Evolutionary conservation across 192 early-diverging fungal genomes (phyloP).

Genomic region (Coemansia sp.): DNA sequence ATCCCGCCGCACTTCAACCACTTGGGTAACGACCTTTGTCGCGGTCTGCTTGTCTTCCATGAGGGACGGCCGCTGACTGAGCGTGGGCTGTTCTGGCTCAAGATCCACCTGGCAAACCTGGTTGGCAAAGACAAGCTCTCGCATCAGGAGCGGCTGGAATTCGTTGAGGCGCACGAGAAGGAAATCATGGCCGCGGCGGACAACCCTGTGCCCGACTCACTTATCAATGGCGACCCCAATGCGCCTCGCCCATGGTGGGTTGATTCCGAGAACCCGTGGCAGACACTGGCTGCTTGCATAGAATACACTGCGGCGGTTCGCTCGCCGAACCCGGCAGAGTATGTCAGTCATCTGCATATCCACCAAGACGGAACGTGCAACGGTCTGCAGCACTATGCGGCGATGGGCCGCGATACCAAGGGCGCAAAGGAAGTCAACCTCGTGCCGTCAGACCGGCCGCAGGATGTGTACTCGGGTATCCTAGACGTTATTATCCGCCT

Average conservation of each 20-base stretch:
- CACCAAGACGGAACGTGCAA: conserved; percentile 99
- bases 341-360: conserved; percentile 74
- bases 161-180: conserved; percentile 71
- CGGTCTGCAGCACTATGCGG: conserved; percentile 98
- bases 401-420: conserved; percentile 85
- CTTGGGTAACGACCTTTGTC: conserved; percentile 93
- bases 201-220: conserved; percentile 63
- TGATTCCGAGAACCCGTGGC: conserved; percentile 88
- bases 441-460: conserved; percentile 75
- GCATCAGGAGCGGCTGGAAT: conserved; percentile 77
- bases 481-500: conserved; percentile 69
- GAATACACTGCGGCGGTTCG: conserved; percentile 76
- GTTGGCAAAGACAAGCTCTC: conserved; percentile 91
- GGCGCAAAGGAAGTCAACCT: conserved; percentile 92
- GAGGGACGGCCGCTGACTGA: conserved; percentile 75
- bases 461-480: conserved; percentile 91
- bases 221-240: conserved; percentile 23
- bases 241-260: conserved; percentile 85
- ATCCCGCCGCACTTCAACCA: conserved; percentile 96
- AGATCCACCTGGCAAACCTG: conserved; percentile 93
- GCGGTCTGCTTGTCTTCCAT: conserved; percentile 87
- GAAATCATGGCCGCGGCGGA: conserved; percentile 83
- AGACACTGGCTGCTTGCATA: conserved; percentile 86
- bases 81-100: conserved; percentile 85
- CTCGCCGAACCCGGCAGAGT: conserved; percentile 70